phyloP scores from a whole-genome alignment of 768 basidiomycete species.

The Suillus decipiens region DNA sequence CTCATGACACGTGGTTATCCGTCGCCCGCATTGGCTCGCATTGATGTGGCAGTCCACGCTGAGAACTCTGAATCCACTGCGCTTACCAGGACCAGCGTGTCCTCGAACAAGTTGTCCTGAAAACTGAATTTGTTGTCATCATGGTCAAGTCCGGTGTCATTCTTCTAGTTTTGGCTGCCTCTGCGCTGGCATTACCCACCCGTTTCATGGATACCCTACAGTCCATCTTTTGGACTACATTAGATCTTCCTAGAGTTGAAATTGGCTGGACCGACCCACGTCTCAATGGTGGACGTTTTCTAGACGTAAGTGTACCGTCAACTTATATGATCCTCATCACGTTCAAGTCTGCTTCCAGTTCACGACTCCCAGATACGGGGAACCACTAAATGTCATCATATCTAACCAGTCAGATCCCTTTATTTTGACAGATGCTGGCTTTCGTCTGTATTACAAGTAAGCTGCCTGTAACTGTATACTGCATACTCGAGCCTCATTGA shows the following conservation, averaged over 20 bases:
- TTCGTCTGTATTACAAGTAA: constrained; percentile 70
- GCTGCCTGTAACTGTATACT: constrained; percentile 11
- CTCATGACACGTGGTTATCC: not conserved
- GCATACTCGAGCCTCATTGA: constrained; percentile 5
- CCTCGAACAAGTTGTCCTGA: not conserved
- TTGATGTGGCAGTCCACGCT: not conserved
- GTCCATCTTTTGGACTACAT: not conserved
- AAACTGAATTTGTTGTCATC: not conserved
- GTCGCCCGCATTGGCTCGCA: not conserved
- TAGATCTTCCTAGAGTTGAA: constrained; percentile 24
- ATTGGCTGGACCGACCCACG: constrained; percentile 69
- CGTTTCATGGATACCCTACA: constrained; percentile 4
- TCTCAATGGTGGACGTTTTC: constrained; percentile 65
- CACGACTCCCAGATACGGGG: constrained; percentile 64
- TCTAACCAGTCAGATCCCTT: constrained; percentile 78
- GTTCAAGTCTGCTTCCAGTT: constrained; percentile 43
- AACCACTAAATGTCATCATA: constrained; percentile 85
- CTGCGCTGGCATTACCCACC: constrained; percentile 3
- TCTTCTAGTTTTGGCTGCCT: not conserved
- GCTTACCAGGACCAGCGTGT: constrained; percentile 4
- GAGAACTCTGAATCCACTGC: not conserved
- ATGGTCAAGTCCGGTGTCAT: not conserved
- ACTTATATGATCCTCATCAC: not conserved
- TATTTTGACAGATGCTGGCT: constrained; percentile 72
- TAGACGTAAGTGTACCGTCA: constrained; percentile 59